Evolutionary conservation across 257 asterid species (phyloP).

Genomic region (Plectranthus barbatus): DNA sequence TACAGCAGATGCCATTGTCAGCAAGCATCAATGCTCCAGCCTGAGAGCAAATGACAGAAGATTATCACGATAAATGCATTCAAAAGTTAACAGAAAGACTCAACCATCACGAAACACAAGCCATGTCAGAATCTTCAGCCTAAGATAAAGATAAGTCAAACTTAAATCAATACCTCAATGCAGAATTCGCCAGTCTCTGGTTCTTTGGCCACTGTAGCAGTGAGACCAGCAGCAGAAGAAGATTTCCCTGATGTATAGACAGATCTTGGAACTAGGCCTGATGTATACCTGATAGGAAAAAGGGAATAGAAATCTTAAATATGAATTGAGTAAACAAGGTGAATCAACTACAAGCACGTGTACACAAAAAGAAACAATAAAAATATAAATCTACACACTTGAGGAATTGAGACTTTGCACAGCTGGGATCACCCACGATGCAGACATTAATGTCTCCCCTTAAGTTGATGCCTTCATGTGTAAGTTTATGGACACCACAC

Average conservation of each 20-base stretch:
- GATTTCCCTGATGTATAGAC: slow-evolving; percentile 98
- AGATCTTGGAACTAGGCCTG: slow-evolving; percentile 88
- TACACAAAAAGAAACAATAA: background rate
- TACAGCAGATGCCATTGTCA: slow-evolving; percentile 96
- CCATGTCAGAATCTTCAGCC: background rate
- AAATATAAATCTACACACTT: slow-evolving; percentile 36
- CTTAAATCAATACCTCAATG: slow-evolving; percentile 68
- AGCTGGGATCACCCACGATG: slow-evolving; percentile 99
- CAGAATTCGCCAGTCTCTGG: slow-evolving; percentile 99
- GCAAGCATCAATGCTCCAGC: slow-evolving; percentile 99
- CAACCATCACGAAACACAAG: background rate
- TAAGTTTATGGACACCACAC: slow-evolving; percentile 91
- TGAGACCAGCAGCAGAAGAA: slow-evolving; percentile 97
- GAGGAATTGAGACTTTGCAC: slow-evolving; percentile 95
- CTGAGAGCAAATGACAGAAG: slow-evolving; percentile 33
- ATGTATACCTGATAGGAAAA: slow-evolving; percentile 50
- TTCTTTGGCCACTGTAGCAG: slow-evolving; percentile 99
- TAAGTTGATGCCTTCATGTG: slow-evolving; percentile 95
- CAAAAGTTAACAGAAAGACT: background rate
- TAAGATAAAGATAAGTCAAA: background rate
- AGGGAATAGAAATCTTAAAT: background rate
- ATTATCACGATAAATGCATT: background rate
- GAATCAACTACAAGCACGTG: background rate
- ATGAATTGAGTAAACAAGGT: slow-evolving; percentile 1
- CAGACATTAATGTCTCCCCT: slow-evolving; percentile 99